phyloP scores from a whole-genome alignment of 768 basidiomycete genomes.

The Termitomyces sp. region DNA sequence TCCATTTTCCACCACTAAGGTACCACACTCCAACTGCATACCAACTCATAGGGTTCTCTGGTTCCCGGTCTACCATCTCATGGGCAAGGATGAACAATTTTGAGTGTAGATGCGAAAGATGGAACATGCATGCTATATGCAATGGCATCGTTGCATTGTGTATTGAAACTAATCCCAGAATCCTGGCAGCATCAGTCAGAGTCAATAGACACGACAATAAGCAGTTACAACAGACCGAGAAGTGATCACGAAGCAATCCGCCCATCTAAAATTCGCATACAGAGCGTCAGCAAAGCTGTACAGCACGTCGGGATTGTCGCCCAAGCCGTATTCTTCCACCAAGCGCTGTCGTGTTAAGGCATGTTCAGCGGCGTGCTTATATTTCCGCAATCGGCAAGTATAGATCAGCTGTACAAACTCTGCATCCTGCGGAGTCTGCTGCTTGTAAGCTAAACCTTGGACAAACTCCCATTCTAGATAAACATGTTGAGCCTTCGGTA shows the following conservation, averaged over 20 bases:
- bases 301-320: slow-evolving; percentile 90
- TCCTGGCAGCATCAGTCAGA: slow-evolving; percentile 43
- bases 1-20: slow-evolving; percentile 80
- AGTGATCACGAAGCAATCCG: slow-evolving; percentile 90
- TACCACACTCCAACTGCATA: slow-evolving; percentile 99
- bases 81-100: slow-evolving; percentile 95
- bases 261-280: slow-evolving; percentile 87
- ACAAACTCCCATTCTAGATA: slow-evolving; percentile 92
- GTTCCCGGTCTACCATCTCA: slow-evolving; percentile 91
- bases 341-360: slow-evolving; percentile 74
- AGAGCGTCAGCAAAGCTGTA: slow-evolving; percentile 89
- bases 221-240: slow-evolving; percentile 45
- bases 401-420: slow-evolving; percentile 93
- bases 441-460: slow-evolving; percentile 73
- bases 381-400: slow-evolving; percentile 86
- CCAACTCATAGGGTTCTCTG: slow-evolving; percentile 92
- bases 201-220: neutral
- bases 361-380: slow-evolving; percentile 81
- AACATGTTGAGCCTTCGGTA: neutral
- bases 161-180: slow-evolving; percentile 77
- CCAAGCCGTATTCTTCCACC: slow-evolving; percentile 77
- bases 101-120: slow-evolving; percentile 86
- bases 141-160: slow-evolving; percentile 90
- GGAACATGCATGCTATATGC: slow-evolving; percentile 98
- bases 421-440: slow-evolving; percentile 85